Evolutionary conservation across 139 green algal species (phyloP).

Genomic region (Yamagishiella unicocca): DNA sequence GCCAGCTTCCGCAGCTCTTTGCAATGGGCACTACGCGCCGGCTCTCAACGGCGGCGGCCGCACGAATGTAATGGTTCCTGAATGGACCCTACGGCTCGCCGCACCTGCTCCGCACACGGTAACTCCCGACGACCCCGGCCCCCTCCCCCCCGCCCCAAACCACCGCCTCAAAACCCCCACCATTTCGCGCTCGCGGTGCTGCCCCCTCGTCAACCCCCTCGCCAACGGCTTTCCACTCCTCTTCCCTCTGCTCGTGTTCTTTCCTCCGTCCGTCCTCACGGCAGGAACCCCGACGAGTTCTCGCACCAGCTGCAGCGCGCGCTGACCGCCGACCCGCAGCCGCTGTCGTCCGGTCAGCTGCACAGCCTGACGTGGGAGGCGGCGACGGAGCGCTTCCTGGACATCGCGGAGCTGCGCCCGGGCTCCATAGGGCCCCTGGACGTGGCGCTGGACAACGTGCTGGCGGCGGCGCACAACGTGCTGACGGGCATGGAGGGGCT

Average conservation of each 20-base stretch:
- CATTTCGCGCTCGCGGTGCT: no score
- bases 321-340: conserved; percentile 78
- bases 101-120: no score
- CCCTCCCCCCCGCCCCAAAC: no score
- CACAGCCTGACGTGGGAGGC: conserved; percentile 95
- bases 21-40: no score
- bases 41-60: no score
- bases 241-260: neutral
- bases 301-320: conserved; percentile 79
- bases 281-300: conserved; percentile 86
- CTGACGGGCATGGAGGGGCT: conserved; percentile 73
- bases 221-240: neutral
- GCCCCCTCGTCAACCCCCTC: neutral
- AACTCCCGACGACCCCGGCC: no score
- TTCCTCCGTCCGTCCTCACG: neutral
- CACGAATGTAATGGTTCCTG: no score
- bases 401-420: conserved; percentile 78
- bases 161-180: no score
- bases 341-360: conserved; percentile 83
- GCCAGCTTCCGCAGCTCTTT: no score
- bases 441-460: conserved; percentile 74
- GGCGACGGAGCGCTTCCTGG: conserved; percentile 95
- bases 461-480: conserved; percentile 74
- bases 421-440: conserved; percentile 61
- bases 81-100: no score